A percentile compares a stretch with the other conserved stretches of the same genome.
phyloP scores from a whole-genome alignment of 805 yeast genomes.

The Barnettozyma salicaria region DNA sequence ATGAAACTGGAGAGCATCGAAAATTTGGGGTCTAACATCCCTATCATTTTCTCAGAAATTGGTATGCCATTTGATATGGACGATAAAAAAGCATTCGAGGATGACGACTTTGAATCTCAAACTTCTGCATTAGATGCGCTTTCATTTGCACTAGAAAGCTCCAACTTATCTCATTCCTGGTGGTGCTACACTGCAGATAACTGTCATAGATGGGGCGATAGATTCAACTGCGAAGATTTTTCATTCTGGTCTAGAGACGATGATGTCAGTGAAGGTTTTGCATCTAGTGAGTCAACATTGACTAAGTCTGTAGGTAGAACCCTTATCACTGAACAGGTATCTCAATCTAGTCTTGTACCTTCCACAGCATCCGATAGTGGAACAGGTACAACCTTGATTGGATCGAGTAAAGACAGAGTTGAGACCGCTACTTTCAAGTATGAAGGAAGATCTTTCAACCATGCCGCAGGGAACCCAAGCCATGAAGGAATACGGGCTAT shows the following conservation, averaged over 20 bases:
- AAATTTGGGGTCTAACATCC: conserved; percentile 56
- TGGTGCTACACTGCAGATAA: conserved; percentile 82
- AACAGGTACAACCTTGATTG: not conserved
- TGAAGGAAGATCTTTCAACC: not conserved
- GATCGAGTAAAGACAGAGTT: not conserved
- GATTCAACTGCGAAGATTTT: conserved; percentile 92
- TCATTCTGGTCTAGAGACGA: conserved; percentile 79
- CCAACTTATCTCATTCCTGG: conserved; percentile 63
- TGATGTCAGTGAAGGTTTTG: conserved; percentile 8
- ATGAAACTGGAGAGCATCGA: conserved; percentile 59
- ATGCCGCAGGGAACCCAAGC: conserved; percentile 2
- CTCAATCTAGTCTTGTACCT: conserved; percentile 3
- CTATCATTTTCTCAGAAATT: conserved; percentile 84
- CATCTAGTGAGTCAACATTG: not conserved
- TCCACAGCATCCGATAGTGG: conserved; percentile 4
- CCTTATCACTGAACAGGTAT: not conserved
- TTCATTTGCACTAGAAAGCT: conserved; percentile 70
- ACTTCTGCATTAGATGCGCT: conserved; percentile 81
- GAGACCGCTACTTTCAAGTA: not conserved
- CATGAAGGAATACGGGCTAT: conserved; percentile 67
- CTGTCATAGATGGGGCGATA: conserved; percentile 81
- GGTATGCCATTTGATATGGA: conserved; percentile 98
- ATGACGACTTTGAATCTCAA: conserved; percentile 68
- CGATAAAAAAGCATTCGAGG: conserved; percentile 58
- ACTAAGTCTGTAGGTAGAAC: too few relatives aligned